Base-by-base conservation (phyloP, 192 early-diverging fungal genomes). In the Coemansia aciculifera region DNA sequence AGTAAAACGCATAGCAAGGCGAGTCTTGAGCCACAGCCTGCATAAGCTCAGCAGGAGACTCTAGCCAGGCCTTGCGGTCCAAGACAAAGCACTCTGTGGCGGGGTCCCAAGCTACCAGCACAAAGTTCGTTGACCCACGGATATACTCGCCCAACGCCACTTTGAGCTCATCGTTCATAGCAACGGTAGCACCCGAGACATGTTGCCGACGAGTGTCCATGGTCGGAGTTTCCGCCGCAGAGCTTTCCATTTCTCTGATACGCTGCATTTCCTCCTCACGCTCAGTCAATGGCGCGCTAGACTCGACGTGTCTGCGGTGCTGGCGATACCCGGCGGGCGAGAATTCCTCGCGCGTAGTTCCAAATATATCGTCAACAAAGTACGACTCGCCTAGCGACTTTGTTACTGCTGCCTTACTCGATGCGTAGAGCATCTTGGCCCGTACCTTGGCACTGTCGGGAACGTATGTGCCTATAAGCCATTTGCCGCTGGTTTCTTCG, bases 371-470 rank as follows among this genome's bases (percentile, higher is more conserved):
- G 69, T 98, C 94, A 8, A 85, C 86, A 79, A 96, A 95, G 29
- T 87, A 84, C 44, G 87, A 85, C 34, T 92, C 92, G 19, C 96
- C 96, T 34, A 96, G 81, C 2, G 90, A 87, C 75, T 90, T 93
- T 17, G 86, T 80, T 59, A 97, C 74, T 6, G 92, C 88, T 9
- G 91, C 90, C 62, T 91, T 89, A 23, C 92, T 89, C 6, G 95
- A 88, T 11, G 97, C 94, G 68, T 96, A 95, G 38, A 99, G 84
- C 95, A 97, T 99, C 77, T 98, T 97, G 60, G 93, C 90, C 24
- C 95, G 85, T 31, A 97, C 90, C 36, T 85, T 86, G 27, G 93
- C 90, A 29, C 85, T 46, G 68, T 96, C 95, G 2, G 94, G 94
- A 6, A 94, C 90, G 75, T 89, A 94, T 34, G 87, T 77, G 49